Evolutionary conservation across 2,329 filamentous ascomycete species (phyloP).

Genomic region (Neofusicoccum sp.): DNA sequence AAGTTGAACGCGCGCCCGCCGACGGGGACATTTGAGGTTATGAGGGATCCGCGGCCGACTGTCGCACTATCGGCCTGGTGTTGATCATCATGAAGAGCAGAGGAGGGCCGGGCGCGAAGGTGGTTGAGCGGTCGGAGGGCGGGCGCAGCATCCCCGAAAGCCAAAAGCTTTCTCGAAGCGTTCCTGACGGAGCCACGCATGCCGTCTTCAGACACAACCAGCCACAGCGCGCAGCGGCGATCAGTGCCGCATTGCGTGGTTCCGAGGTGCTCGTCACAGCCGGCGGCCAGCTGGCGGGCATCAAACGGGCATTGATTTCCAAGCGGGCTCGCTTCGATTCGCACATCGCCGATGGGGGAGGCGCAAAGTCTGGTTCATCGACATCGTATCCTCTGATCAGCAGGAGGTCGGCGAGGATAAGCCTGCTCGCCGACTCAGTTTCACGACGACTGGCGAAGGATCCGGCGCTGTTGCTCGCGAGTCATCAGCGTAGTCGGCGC

Average conservation of each 20-base stretch:
- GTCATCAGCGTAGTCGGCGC: neutral
- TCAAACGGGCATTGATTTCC: slow-evolving; percentile 6
- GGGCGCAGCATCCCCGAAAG: neutral
- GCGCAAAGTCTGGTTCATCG: neutral
- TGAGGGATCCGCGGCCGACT: slow-evolving; percentile 4
- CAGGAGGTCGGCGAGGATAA: slow-evolving; percentile 8
- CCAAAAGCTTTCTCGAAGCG: slow-evolving; percentile 14
- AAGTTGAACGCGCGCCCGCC: neutral
- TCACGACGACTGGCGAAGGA: neutral
- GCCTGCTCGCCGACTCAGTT: slow-evolving; percentile 14
- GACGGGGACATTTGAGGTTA: neutral
- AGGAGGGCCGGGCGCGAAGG: neutral
- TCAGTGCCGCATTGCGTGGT: slow-evolving; percentile 14
- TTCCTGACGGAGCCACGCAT: slow-evolving; percentile 13
- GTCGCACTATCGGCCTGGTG: slow-evolving; percentile 17
- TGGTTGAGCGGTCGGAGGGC: neutral
- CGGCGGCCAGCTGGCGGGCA: neutral
- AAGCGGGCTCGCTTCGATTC: neutral
- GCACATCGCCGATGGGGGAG: neutral
- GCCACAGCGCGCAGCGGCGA: neutral
- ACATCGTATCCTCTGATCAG: slow-evolving; percentile 2
- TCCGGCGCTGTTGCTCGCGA: neutral
- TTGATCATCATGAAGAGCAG: neutral
- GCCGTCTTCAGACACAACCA: neutral
- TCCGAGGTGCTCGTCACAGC: neutral